Evolutionary conservation across 345 rosid species (phyloP).

Genomic region (Gossypium mustelinum): DNA sequence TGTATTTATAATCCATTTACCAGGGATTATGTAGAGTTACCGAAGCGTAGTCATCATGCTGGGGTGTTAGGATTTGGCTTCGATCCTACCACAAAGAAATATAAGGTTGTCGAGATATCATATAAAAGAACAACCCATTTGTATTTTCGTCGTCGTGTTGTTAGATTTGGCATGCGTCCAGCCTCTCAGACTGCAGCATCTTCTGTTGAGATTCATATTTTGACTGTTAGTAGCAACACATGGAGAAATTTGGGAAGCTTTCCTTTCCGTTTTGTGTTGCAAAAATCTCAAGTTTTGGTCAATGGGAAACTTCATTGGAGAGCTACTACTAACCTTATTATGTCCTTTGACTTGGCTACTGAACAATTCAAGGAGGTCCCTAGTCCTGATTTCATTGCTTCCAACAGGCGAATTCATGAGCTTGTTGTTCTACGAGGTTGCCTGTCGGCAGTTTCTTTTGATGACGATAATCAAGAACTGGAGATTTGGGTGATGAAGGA

Average conservation of each 20-base stretch:
- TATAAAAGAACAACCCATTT: slow-evolving; percentile 23
- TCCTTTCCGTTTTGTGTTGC: slow-evolving; percentile 43
- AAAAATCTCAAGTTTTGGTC: slow-evolving; percentile 59
- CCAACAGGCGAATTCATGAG: slow-evolving; percentile 49
- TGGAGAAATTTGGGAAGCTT: slow-evolving; percentile 69
- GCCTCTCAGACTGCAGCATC: slow-evolving; percentile 1
- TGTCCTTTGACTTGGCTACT: slow-evolving; percentile 64
- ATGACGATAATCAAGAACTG: slow-evolving; percentile 53
- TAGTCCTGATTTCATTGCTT: slow-evolving; percentile 57
- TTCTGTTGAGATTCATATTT: slow-evolving; percentile 39
- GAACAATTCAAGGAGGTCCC: slow-evolving; percentile 73
- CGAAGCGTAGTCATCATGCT: slow-evolving; percentile 31
- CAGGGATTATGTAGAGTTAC: slow-evolving; percentile 33
- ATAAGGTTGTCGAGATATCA: slow-evolving; percentile 59
- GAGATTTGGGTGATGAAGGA: slow-evolving; percentile 87
- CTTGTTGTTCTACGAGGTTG: slow-evolving; percentile 49
- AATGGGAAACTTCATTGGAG: slow-evolving; percentile 76
- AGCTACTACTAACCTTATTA: slow-evolving; percentile 42
- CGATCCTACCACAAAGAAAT: slow-evolving; percentile 34
- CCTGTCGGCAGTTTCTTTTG: slow-evolving; percentile 46
- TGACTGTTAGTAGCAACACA: slow-evolving; percentile 34
- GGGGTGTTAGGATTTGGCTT: slow-evolving; percentile 55
- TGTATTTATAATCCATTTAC: slow-evolving; percentile 56
- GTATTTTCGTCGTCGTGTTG: neutral
- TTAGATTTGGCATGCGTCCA: neutral